Conservation (phyloP, 805 yeast genomes). For the Blastobotrys robertii region DNA sequence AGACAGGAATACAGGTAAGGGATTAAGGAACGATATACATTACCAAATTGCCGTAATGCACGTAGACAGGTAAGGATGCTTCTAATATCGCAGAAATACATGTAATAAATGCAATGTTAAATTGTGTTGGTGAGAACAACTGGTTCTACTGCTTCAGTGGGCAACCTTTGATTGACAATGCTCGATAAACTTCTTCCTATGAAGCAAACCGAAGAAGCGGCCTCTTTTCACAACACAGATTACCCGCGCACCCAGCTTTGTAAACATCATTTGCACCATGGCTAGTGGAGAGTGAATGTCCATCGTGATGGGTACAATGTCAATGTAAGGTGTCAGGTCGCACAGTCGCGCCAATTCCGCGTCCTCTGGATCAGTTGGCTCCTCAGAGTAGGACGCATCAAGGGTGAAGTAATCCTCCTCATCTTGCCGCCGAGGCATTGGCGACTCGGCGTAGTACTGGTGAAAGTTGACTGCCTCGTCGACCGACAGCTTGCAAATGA, state of each 20-base stretch:
- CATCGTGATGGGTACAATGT: conserved; percentile 38
- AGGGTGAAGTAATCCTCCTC: conserved; percentile 1
- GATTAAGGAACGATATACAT: background rate
- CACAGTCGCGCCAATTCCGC: conserved; percentile 19
- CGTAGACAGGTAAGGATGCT: background rate
- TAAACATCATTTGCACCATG: conserved; percentile 42
- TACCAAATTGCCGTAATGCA: background rate
- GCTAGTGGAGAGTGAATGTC: conserved; percentile 40
- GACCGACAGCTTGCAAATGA: conserved; percentile 19
- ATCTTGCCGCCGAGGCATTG: background rate
- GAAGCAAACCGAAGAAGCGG: conserved; percentile 40
- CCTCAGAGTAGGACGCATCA: background rate
- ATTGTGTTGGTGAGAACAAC: background rate
- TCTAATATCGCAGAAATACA: background rate
- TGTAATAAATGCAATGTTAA: background rate
- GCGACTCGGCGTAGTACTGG: conserved; percentile 9
- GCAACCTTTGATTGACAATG: conserved; percentile 22
- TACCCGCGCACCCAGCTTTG: conserved; percentile 40
- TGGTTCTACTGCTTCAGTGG: too few relatives aligned
- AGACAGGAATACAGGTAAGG: background rate
- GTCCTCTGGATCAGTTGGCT: background rate
- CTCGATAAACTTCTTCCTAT: conserved; percentile 44
- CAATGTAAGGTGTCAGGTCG: conserved; percentile 36
- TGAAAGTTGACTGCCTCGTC: conserved; percentile 16
- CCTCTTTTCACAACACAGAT: conserved; percentile 41